Evolutionary conservation across 2,329 filamentous ascomycete genomes (phyloP), one percentile per base, ranked within the genome.

Genomic region (Trichothecium roseum): DNA sequence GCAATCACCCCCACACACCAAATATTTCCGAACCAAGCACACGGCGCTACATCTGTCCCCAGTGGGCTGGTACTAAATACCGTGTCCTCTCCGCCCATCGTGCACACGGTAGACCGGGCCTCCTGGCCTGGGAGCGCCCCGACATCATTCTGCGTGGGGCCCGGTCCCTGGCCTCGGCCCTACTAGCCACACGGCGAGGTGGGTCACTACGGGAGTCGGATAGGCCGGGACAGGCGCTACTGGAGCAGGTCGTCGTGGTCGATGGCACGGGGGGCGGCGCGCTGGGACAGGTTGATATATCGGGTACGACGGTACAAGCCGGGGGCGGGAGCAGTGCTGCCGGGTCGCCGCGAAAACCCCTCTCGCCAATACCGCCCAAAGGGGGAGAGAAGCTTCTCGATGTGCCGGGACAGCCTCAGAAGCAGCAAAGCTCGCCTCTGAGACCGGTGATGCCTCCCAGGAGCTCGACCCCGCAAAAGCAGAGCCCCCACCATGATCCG

Each of bases 11-110:
- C n/a, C n/a, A n/a, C n/a, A n/a, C n/a, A n/a, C n/a, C n/a, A n/a
- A n/a, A n/a, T n/a, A n/a, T n/a, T n/a, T n/a, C n/a, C n/a, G n/a
- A n/a, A n/a, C n/a, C n/a, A n/a, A n/a, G n/a, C n/a, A n/a, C n/a
- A n/a, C n/a, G n/a, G n/a, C n/a, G n/a, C n/a, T 70, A 72, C 38
- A 53, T 55, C 2, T 71, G 66, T 32, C 66, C 68, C 1, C 55
- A 52, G n/a, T 73, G 69, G 69, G 69, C 58, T 1, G 61, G 55
- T 8, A 40, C 54, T 12, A 53, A 51, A 6, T 72, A 65, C 40
- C 49, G 62, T 10, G 59, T 72, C 2, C 43, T 69, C 1, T 53
- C 62, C 37, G 51, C 57, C 14, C 56, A 57, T 33, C 57, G 66
- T 20, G 54, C 54, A 1, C 10, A 46, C 5, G 66, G 65, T 3